Evolutionary conservation across 176 grass and related monocot species (phyloP), one percentile per base, ranked within the genome.

Genomic region (Musa troglodytarum): DNA sequence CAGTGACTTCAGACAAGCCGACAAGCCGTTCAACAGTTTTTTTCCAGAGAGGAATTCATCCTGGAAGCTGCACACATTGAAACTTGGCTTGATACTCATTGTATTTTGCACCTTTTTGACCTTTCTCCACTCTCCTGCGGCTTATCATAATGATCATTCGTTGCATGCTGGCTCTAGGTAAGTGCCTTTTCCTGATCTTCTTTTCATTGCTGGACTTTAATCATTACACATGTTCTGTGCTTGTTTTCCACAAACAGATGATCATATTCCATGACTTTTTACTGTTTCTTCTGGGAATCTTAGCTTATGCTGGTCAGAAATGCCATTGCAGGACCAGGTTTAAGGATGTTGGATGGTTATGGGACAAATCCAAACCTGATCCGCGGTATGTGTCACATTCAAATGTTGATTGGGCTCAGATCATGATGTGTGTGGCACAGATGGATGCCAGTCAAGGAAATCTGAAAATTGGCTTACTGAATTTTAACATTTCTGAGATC

Each of bases 401-500:
- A 1, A 16, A 70, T 19, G 3, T 70, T 6, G 49, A 70, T 11
- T 70, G 43, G 68, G 8, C 9, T 70, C 68, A 70, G 7, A 51
- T 70, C 13, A 2, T 70, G 68, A 70, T 20, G 51, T 70, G 68
- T 10, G 51, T 70, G 10, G 0, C 20, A 8, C n/a, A 70, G 9
- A 11, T 50, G 68, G 49, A 50, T 34, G 10, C 15, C 14, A 23
- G 15, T 20, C 10, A 58, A 6, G 73, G 14, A 59, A 49, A 59
- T 9, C 13, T 59, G 25, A 58, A 58, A 56, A 49, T 74, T 74
- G 73, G 73, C 3, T 74, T 74, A n/a, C 73, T 74, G 4, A 74
- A 74, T 20, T 74, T 74, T 34, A 58, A 74, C 55, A 58, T 74
- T 24, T 58, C 73, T n/a, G 73, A 74, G 54, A 20, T 74, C 53